These are phyloP conservation scores for Lasiosphaeris hirsuta DNA, from an alignment of 495 filamentous ascomycete genomes.

Conservation along the genomic window DNA sequence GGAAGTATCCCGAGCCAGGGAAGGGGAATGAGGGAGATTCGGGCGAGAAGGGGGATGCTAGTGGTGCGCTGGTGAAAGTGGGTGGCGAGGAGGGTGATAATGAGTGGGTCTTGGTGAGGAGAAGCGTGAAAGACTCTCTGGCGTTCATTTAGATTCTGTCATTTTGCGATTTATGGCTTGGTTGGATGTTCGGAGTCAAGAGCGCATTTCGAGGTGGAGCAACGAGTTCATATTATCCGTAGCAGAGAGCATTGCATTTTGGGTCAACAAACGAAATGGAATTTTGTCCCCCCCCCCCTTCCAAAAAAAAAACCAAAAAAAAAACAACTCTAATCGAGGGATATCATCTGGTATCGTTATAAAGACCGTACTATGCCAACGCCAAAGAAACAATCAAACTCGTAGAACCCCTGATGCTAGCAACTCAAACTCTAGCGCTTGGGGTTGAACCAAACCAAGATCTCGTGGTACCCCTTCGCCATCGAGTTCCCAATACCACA, in stretches of 20 bases:
- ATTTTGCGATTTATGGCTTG: no score
- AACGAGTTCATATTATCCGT: no score
- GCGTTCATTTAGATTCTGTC: conserved; percentile 21
- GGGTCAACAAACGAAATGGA: no score
- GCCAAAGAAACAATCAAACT: not conserved
- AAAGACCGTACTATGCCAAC: not conserved
- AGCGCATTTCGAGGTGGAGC: no score
- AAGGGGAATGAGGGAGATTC: conserved; percentile 15
- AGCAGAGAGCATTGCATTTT: no score
- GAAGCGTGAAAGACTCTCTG: conserved; percentile 24
- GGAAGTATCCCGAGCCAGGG: conserved; percentile 46
- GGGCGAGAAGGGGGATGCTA: no score
- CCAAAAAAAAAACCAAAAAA: no score
- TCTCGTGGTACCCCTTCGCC: conserved; percentile 35
- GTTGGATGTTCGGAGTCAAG: no score
- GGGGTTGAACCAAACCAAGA: conserved; percentile 41
- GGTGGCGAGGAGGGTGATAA: conserved; percentile 4
- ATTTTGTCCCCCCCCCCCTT: no score
- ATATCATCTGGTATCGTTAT: no score
- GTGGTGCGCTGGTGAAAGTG: no score
- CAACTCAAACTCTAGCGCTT: conserved; percentile 25
- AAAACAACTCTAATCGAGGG: no score
- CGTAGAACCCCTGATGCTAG: not conserved
- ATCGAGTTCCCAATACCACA: conserved; percentile 28
- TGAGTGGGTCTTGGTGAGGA: conserved; percentile 29